Evolutionary conservation across 2,329 filamentous ascomycete genomes (phyloP).

Genomic region (Alternaria gaisen): DNA sequence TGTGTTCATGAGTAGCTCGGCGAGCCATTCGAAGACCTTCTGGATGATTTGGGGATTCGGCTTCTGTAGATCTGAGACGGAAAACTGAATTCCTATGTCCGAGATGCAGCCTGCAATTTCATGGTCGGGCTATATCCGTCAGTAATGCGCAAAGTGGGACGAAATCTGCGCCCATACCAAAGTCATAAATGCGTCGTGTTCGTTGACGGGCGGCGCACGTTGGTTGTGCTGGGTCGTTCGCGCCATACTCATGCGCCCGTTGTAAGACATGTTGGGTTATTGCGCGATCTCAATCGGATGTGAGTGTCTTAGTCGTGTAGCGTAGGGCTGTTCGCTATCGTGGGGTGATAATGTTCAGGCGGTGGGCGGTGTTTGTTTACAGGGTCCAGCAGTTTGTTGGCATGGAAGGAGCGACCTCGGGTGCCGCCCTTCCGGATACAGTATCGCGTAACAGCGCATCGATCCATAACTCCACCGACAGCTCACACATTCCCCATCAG

Average conservation of each 20-base stretch:
- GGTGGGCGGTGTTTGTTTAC: slow-evolving; percentile 18
- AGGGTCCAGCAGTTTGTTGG: slow-evolving; percentile 17
- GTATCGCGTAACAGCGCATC: slow-evolving; percentile 18
- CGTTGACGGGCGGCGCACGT: slow-evolving; percentile 53
- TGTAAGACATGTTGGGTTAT: slow-evolving; percentile 55
- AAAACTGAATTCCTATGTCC: slow-evolving; percentile 93
- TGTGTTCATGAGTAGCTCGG: slow-evolving; percentile 90
- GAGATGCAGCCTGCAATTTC: slow-evolving; percentile 98
- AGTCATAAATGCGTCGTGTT: slow-evolving; percentile 61
- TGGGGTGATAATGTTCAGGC: slow-evolving; percentile 14
- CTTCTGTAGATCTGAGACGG: slow-evolving; percentile 85
- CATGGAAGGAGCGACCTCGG: slow-evolving; percentile 14
- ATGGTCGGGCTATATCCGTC: slow-evolving; percentile 62
- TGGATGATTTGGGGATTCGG: slow-evolving; percentile 95
- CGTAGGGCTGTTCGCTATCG: slow-evolving; percentile 1
- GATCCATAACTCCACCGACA: slow-evolving; percentile 10
- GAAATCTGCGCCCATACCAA: slow-evolving; percentile 48
- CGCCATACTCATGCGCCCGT: slow-evolving; percentile 61
- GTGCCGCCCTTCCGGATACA: slow-evolving; percentile 13
- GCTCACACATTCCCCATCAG: neutral
- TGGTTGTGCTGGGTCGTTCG: slow-evolving; percentile 51
- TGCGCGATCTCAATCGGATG: neutral
- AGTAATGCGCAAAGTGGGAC: slow-evolving; percentile 17
- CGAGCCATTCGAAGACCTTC: slow-evolving; percentile 98
- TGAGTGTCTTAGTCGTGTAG: neutral